Conservation (phyloP, 1,284 basidiomycete genomes). For the Ustilago vetiveriae region DNA sequence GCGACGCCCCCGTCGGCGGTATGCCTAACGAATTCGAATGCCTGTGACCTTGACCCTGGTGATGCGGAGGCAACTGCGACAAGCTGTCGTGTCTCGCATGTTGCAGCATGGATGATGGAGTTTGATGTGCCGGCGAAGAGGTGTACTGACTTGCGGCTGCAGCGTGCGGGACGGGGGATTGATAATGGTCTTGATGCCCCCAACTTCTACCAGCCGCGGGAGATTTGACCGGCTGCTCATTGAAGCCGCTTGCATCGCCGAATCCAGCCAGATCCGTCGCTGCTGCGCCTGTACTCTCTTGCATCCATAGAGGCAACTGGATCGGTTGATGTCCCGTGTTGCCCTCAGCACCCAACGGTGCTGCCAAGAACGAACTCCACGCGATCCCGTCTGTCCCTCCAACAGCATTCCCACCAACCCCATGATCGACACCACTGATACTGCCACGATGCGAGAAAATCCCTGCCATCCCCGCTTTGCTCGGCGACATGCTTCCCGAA, state of each 20-base stretch:
- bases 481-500: conserved; percentile 12
- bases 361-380: conserved; percentile 31
- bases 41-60: background rate
- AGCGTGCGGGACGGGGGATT: conserved; percentile 36
- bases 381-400: conserved; percentile 7
- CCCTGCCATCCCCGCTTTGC: conserved; percentile 14
- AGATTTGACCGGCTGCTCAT: background rate
- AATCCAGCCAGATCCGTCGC: conserved; percentile 12
- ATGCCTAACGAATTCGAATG: conserved; percentile 10
- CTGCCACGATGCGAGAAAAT: conserved; percentile 30
- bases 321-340: conserved; percentile 16
- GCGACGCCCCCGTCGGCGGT: background rate
- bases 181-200: conserved; percentile 41
- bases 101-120: background rate
- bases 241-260: conserved; percentile 1
- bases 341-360: conserved; percentile 10
- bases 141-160: too few relatives aligned
- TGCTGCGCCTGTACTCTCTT: conserved; percentile 31
- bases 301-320: conserved; percentile 51
- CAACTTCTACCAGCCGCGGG: conserved; percentile 8
- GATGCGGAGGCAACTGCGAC: background rate
- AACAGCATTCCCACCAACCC: background rate
- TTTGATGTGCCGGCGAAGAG: conserved; percentile 19
- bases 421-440: conserved; percentile 19
- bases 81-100: background rate